Base-by-base conservation (phyloP, 1,284 basidiomycete species). In the Leccinum solheimii region DNA sequence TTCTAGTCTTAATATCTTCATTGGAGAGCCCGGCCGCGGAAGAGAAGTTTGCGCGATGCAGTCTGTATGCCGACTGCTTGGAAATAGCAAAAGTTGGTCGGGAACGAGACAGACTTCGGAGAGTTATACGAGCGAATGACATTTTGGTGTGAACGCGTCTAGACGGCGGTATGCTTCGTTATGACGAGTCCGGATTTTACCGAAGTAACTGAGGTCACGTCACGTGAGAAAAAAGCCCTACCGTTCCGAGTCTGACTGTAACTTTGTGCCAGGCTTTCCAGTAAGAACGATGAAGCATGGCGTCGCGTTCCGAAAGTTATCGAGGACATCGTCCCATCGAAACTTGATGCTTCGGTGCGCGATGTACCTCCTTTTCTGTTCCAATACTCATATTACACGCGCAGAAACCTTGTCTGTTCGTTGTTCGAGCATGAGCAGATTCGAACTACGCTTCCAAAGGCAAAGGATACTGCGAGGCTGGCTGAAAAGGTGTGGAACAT, bases 341-440 rank as follows among this genome's bases (percentile, higher is more conserved):
- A 90, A 88, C 81, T 83, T 95, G 61, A 93, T 96, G 86, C 80
- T 96, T 61, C 82, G 94, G 93, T 95, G 68, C 48, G 79, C 23
- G 48, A 53, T 30, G n/a, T 26, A n/a, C 34, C n/a, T 4, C 30
- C 38, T 36, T 5, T 45, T 51, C 53, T 19, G 23, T 48, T 52
- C 30, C 57, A 50, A 36, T 52, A 60, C 59, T 64, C 38, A 62
- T 56, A 30, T 50, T 50, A 14, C 48, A 55, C 52, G 30, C 36
- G 7, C 71, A 95, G 96, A 67, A 98, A 98, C 77, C 80, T 99
- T 59, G 97, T 99, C 68, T 93, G 95, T 19, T 96, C 95, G 14
- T 84, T 99, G 54, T 85, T 99, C 63, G 87, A 98, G 74, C 95
- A 99, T 78, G 95, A 98, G 74, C 91, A 94, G 72, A 97, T 99